Base-by-base conservation (phyloP, 2,329 filamentous ascomycete species). In the Diaporthe citrichinensis region DNA sequence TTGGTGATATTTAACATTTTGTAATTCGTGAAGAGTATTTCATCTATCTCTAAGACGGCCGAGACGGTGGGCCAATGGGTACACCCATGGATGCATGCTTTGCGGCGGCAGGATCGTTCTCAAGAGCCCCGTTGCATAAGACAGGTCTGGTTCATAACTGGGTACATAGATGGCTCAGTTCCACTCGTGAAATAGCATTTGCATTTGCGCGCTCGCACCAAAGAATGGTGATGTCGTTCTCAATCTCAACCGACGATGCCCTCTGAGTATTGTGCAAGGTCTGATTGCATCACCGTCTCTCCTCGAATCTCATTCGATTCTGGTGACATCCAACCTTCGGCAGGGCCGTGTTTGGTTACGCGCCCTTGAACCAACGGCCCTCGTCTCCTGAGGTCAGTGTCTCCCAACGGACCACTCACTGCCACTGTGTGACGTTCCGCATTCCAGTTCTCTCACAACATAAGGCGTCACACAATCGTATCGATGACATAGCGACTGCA, bases 71-170 rank as follows among this genome's bases (percentile, higher is more conserved):
- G 49, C 7, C 46, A 55, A 15, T 34, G 17, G 20, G 31, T 39
- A 39, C 14, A 68, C 12, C 31, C n/a, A 46, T 31, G n/a, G 31
- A 34, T 17, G 49, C 65, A 41, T 41, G 17, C 49, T 69, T 41
- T 55, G 31, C n/a, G 65, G 65, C 34, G 31, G 49, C 65, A 69
- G 31, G 20, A 41, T 5, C 15, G 23, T 28, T 55, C n/a, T 55
- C 49, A 39, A 53, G 49, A 55, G 49, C 34, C 65, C 65, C 49
- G 8, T 55, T 53, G 65, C 49, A 55, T 55, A 55, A 69, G 65
- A 55, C 49, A 55, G 65, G 65, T 55, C 65, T 41, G 65, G 65
- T 55, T 55, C 49, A 55, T 55, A 20, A 4, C 34, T 41, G 65
- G n/a, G 65, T 41, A 41, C 20, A 69, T 41, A 46, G 49, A 53